These are phyloP conservation scores for Mycena amicta DNA, from an alignment of 768 basidiomycete species.

Conservation along the genomic window DNA sequence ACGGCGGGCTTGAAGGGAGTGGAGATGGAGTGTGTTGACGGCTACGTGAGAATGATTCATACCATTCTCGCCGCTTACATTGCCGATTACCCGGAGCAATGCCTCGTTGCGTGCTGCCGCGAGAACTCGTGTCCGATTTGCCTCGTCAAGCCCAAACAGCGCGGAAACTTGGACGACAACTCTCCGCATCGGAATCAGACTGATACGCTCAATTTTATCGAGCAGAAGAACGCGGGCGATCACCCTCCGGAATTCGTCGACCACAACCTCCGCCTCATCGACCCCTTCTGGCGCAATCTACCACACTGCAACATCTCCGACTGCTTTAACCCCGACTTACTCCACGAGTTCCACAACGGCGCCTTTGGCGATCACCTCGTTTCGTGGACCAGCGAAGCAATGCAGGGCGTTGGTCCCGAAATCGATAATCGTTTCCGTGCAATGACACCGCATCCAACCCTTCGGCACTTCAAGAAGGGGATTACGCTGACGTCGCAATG, in stretches of 20 bases:
- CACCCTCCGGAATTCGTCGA: constrained; percentile 21
- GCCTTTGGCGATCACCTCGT: constrained; percentile 44
- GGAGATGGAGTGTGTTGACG: constrained; percentile 21
- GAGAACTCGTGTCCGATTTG: constrained; percentile 18
- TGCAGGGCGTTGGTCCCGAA: constrained; percentile 25
- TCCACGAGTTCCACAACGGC: constrained; percentile 54
- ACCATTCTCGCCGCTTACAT: constrained; percentile 22
- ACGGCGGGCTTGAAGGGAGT: constrained; percentile 2
- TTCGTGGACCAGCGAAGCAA: constrained; percentile 33
- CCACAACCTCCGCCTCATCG: constrained; percentile 15
- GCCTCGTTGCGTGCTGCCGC: constrained; percentile 3
- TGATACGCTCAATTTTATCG: neutral
- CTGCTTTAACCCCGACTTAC: neutral
- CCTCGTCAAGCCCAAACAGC: constrained; percentile 20
- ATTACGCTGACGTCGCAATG: constrained; percentile 37
- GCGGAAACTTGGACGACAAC: neutral
- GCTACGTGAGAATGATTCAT: constrained; percentile 13
- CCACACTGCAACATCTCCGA: constrained; percentile 3
- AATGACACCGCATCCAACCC: constrained; percentile 28
- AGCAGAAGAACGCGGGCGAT: constrained; percentile 13
- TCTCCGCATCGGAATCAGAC: neutral
- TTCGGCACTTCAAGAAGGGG: constrained; percentile 37
- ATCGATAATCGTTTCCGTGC: constrained; percentile 36
- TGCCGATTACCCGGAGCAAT: constrained; percentile 16
- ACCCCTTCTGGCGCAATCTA: constrained; percentile 46